A percentile compares a stretch with the other conserved stretches of the same genome.
These are phyloP conservation scores for Pyrrhoderma noxium DNA, from an alignment of 1,284 basidiomycete species.

Conservation along the genomic window DNA sequence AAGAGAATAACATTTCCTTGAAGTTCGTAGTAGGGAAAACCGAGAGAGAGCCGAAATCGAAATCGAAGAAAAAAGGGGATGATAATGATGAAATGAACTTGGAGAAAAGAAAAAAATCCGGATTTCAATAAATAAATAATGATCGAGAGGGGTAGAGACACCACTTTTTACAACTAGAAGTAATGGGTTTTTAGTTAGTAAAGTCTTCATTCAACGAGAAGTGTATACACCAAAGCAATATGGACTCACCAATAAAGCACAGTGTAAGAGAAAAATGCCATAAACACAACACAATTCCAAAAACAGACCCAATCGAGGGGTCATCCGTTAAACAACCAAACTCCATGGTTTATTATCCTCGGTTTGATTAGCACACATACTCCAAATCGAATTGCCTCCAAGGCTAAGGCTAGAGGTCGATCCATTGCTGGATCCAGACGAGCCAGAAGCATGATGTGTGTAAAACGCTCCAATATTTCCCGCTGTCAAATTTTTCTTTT, in stretches of 20 bases:
- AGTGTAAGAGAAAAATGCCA: not conserved
- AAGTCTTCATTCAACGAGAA: no score
- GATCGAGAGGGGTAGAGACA: no score
- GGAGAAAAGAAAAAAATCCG: no score
- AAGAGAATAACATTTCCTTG: no score
- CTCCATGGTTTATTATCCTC: slow-evolving; percentile 47
- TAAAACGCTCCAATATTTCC: not conserved
- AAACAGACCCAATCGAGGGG: not conserved
- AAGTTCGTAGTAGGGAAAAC: no score
- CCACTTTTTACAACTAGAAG: no score
- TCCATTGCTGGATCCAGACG: slow-evolving; percentile 18
- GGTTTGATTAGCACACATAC: slow-evolving; percentile 43
- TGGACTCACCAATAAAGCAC: slow-evolving; percentile 1
- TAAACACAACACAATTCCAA: not conserved
- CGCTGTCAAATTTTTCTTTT: not conserved
- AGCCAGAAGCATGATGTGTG: slow-evolving; percentile 15
- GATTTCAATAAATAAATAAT: no score
- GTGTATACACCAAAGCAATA: not conserved
- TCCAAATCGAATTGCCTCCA: slow-evolving; percentile 50
- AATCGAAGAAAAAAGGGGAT: no score
- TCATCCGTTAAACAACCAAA: not conserved
- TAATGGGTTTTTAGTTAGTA: no score
- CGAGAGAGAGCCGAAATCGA: no score
- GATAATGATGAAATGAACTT: no score
- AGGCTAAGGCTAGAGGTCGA: slow-evolving; percentile 29